Percentiles rank a stretch among this genome's conserved stretches.
These are phyloP conservation scores for Penicillium sp. DNA, from an alignment of 2,329 filamentous ascomycete genomes.

Conservation along the genomic window DNA sequence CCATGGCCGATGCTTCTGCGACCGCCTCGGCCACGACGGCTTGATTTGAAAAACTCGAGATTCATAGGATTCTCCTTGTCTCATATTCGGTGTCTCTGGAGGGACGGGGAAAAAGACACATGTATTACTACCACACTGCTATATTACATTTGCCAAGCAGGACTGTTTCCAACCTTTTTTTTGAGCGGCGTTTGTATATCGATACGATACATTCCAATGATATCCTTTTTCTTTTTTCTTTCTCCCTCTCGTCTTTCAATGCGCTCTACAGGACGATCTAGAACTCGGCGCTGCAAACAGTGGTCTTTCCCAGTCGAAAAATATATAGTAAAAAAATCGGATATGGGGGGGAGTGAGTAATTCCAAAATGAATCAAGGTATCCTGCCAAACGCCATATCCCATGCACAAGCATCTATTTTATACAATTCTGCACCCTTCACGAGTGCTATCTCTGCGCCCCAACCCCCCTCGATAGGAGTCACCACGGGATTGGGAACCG, in stretches of 20 bases:
- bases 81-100: neutral
- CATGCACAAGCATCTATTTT: constrained; percentile 20
- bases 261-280: too few species aligned
- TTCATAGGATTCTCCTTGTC: too few species aligned
- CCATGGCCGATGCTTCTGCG: constrained; percentile 6
- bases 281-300: too few species aligned
- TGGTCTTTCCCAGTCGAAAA: too few species aligned
- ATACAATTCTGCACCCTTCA: constrained; percentile 29
- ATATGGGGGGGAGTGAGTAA: neutral
- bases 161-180: neutral
- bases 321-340: too few species aligned
- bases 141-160: constrained; percentile 21
- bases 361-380: constrained; percentile 6
- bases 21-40: constrained; percentile 8
- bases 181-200: constrained; percentile 35
- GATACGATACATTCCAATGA: constrained; percentile 32
- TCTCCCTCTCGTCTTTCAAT: neutral
- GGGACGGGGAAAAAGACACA: constrained; percentile 13
- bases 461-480: constrained; percentile 17
- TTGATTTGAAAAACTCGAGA: neutral
- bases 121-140: constrained; percentile 38
- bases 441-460: neutral
- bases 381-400: constrained; percentile 17
- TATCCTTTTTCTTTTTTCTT: constrained; percentile 27
- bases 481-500: too few species aligned